Evolutionary conservation across 306 rosid species (phyloP).

Genomic region (Phaseolus lunatus): DNA sequence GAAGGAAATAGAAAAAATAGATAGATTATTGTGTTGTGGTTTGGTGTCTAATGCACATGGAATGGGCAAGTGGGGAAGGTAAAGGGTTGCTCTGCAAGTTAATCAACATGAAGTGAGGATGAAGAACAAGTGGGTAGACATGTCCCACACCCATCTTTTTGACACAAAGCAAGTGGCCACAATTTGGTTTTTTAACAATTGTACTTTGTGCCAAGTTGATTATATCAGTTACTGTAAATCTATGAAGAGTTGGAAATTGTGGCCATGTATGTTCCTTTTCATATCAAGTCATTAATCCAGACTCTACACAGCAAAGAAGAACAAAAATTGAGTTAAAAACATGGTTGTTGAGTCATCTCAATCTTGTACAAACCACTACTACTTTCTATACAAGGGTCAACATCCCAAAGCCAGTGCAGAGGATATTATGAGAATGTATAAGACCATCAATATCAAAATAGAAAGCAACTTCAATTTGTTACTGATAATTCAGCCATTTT

Average conservation of each 20-base stretch:
- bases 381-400: not conserved
- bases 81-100: conserved; percentile 3
- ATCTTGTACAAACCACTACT: conserved; percentile 8
- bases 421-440: not conserved
- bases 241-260: not conserved
- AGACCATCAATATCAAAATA: not conserved
- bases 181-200: conserved; percentile 21
- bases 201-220: conserved; percentile 17
- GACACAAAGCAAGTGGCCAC: conserved; percentile 41
- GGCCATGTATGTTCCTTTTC: not conserved
- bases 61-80: conserved; percentile 42
- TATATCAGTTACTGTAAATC: conserved; percentile 3
- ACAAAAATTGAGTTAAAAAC: not conserved
- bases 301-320: not conserved
- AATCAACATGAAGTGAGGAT: conserved; percentile 23
- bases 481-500: not conserved
- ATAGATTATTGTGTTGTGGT: conserved; percentile 38
- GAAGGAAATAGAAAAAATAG: conserved; percentile 17
- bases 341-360: conserved; percentile 26
- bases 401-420: not conserved
- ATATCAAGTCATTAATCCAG: not conserved
- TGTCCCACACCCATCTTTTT: conserved; percentile 44
- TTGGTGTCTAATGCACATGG: conserved; percentile 42
- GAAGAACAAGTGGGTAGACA: conserved; percentile 43
- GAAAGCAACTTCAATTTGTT: not conserved